A percentile compares a stretch with the other conserved stretches of the same genome.
Conservation (phyloP, 2,329 filamentous ascomycete genomes). For the Tolypocladium sp. region DNA sequence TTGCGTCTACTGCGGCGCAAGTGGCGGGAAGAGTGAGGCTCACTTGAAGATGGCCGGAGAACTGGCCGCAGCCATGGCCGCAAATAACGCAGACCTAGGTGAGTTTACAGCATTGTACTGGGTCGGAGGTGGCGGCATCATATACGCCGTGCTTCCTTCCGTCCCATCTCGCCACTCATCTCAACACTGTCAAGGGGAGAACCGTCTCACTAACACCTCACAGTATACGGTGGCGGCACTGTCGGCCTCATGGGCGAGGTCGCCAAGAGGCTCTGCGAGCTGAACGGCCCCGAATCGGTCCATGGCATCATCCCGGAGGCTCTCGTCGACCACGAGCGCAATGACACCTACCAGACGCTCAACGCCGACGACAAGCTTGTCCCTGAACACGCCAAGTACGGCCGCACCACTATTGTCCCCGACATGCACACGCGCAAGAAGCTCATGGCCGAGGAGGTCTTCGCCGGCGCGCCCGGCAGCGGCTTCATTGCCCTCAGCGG, state of each 20-base stretch:
- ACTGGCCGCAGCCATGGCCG: conserved; percentile 66
- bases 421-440: conserved; percentile 97
- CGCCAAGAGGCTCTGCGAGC: conserved; percentile 73
- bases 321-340: conserved; percentile 69
- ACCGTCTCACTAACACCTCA: background rate
- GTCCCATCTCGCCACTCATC: background rate
- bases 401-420: conserved; percentile 75
- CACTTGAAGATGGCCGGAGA: conserved; percentile 72
- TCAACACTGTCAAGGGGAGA: background rate
- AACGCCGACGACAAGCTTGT: conserved; percentile 43
- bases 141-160: background rate
- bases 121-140: background rate
- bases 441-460: conserved; percentile 83
- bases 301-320: conserved; percentile 91
- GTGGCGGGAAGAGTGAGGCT: conserved; percentile 58
- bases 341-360: conserved; percentile 41
- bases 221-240: conserved; percentile 91
- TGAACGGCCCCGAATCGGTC: conserved; percentile 71
- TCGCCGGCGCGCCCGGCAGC: conserved; percentile 69
- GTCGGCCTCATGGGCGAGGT: conserved; percentile 93
- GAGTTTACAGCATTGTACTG: conserved; percentile 11
- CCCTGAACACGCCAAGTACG: conserved; percentile 60
- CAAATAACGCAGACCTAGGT: conserved; percentile 69
- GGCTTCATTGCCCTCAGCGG: conserved; percentile 86
- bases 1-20: conserved; percentile 91